phyloP scores from a whole-genome alignment of 73 alveolate genomes.

The Paramecium sexaurelia region DNA sequence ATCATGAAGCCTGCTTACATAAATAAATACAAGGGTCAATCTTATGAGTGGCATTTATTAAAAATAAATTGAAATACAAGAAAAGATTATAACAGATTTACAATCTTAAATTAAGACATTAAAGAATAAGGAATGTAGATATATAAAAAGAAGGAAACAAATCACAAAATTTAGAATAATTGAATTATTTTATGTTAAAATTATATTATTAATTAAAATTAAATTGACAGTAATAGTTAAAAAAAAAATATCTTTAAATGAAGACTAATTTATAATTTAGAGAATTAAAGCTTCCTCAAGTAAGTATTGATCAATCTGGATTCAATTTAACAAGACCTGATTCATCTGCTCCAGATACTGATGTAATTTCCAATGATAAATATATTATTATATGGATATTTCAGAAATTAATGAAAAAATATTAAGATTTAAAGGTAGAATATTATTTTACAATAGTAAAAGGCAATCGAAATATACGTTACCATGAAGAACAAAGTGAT shows the following conservation, averaged over 20 bases:
- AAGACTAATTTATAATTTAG: neutral
- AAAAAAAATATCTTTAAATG: neutral
- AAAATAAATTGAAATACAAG: too few species aligned
- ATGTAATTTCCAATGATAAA: conserved; percentile 51
- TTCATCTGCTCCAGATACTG: conserved; percentile 60
- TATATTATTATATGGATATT: conserved; percentile 54
- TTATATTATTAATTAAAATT: too few species aligned
- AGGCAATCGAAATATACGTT: conserved; percentile 44
- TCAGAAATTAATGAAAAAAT: conserved; percentile 52
- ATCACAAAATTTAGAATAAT: too few species aligned
- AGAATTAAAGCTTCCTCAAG: conserved; percentile 14
- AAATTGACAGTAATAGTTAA: neutral
- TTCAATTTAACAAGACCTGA: conserved; percentile 59
- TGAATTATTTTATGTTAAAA: too few species aligned
- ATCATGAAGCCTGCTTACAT: too few species aligned
- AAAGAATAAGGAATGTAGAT: too few species aligned
- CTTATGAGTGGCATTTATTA: too few species aligned
- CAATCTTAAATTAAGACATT: too few species aligned
- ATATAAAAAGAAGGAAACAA: too few species aligned
- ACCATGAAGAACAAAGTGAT: conserved; percentile 20
- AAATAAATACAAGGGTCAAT: too few species aligned
- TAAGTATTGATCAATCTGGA: conserved; percentile 24
- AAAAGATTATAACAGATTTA: too few species aligned
- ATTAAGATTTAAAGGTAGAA: conserved; percentile 39
- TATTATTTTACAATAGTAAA: conserved; percentile 41